Conservation (phyloP, 169 alveolate genomes). For the Plasmodium gonderi region DNA sequence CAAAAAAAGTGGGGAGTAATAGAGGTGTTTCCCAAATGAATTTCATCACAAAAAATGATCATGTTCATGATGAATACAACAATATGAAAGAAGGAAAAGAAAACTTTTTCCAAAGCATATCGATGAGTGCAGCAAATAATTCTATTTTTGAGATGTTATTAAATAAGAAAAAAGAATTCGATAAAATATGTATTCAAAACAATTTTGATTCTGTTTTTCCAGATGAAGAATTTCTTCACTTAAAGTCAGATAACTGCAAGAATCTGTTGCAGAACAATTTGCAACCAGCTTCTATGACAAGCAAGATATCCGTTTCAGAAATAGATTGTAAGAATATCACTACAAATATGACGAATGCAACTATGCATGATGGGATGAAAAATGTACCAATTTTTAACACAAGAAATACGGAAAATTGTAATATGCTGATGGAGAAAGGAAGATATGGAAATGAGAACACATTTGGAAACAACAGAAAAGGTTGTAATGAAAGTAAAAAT, state of each 20-base stretch:
- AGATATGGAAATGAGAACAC: not conserved
- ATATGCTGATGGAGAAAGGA: not conserved
- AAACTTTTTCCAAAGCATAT: conserved; percentile 30
- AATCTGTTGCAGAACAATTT: too few species aligned
- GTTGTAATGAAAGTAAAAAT: not conserved
- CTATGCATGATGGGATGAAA: too few species aligned
- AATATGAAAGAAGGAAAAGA: not conserved
- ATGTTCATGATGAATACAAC: not conserved
- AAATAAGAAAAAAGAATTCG: conserved; percentile 38
- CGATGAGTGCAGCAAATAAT: conserved; percentile 25
- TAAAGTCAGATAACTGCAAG: not conserved
- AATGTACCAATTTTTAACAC: not conserved
- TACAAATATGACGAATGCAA: too few species aligned
- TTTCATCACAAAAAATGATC: not conserved
- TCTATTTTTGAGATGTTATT: not conserved
- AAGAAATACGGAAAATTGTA: too few species aligned
- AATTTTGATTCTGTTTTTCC: not conserved
- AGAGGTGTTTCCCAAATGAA: not conserved
- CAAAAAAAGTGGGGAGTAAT: not conserved
- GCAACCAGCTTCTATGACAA: too few species aligned
- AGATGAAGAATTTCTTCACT: not conserved
- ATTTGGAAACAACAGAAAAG: not conserved
- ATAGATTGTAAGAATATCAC: too few species aligned
- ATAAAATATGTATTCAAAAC: not conserved
- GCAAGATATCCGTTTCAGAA: too few species aligned